Conservation (phyloP, 257 asterid species). For the Solanum piurae region DNA sequence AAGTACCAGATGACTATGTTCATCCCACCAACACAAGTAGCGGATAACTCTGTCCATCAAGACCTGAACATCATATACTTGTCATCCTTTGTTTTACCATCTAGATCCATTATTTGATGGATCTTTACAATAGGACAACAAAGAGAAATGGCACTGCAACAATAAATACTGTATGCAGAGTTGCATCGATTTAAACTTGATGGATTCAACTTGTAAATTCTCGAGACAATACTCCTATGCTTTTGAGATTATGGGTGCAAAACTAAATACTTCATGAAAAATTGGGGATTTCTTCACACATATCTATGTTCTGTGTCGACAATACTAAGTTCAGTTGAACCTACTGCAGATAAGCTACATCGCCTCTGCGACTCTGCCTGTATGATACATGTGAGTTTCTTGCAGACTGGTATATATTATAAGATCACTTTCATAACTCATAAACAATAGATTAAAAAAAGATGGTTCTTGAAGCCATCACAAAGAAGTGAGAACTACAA, state of each 20-base stretch:
- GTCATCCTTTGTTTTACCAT: not conserved
- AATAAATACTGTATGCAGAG: not conserved
- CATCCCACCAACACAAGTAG: not conserved
- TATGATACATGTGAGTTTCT: not conserved
- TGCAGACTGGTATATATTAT: not conserved
- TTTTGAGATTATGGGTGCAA: not conserved
- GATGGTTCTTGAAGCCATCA: not conserved
- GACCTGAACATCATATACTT: not conserved
- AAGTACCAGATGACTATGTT: not conserved
- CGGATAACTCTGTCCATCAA: not conserved
- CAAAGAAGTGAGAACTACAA: not conserved
- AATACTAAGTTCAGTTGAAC: not conserved
- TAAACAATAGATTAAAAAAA: not conserved
- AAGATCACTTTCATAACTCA: not conserved
- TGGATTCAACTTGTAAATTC: not conserved
- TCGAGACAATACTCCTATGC: not conserved
- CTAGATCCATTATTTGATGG: not conserved
- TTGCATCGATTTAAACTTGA: not conserved
- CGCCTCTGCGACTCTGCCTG: not conserved
- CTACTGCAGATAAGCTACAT: not conserved
- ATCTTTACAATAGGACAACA: not conserved
- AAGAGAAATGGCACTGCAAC: not conserved
- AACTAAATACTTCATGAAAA: not conserved
- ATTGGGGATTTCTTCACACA: not conserved
- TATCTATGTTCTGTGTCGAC: not conserved